Conservation (phyloP, 768 basidiomycete genomes). For the Steccherinum ochraceum region DNA sequence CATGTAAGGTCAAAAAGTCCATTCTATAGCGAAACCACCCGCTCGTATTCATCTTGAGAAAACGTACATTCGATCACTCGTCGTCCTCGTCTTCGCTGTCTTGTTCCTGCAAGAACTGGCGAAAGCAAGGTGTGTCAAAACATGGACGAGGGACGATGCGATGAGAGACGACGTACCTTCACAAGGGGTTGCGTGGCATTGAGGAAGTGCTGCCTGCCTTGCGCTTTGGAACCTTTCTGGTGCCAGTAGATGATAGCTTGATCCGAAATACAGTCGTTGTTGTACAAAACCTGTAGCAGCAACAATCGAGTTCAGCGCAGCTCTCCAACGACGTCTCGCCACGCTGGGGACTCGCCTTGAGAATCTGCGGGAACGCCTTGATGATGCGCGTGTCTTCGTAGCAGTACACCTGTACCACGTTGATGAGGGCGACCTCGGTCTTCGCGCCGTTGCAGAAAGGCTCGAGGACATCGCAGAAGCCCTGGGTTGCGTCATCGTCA, state of each 20-base stretch:
- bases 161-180: conserved; percentile 47
- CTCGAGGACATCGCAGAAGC: conserved; percentile 79
- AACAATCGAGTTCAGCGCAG: background rate
- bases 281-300: conserved; percentile 78
- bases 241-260: conserved; percentile 98
- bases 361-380: conserved; percentile 90
- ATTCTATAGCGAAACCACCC: too few species aligned
- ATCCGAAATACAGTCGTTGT: conserved; percentile 91
- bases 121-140: background rate
- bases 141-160: background rate
- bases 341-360: conserved; percentile 51
- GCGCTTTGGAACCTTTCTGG: conserved; percentile 93
- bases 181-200: conserved; percentile 84
- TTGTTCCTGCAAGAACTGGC: conserved; percentile 90
- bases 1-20: too few species aligned
- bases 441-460: conserved; percentile 86
- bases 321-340: background rate
- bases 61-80: too few species aligned
- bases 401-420: conserved; percentile 91
- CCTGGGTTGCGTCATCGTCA: conserved; percentile 53
- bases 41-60: too few species aligned
- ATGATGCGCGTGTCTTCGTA: conserved; percentile 96
- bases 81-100: conserved; percentile 76
- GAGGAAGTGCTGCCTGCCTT: conserved; percentile 93
- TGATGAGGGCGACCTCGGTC: conserved; percentile 91